Percentiles rank a stretch among this genome's conserved stretches.
Conservation (phyloP, 2,329 filamentous ascomycete genomes). For the Aspergillus thermomutatus region DNA sequence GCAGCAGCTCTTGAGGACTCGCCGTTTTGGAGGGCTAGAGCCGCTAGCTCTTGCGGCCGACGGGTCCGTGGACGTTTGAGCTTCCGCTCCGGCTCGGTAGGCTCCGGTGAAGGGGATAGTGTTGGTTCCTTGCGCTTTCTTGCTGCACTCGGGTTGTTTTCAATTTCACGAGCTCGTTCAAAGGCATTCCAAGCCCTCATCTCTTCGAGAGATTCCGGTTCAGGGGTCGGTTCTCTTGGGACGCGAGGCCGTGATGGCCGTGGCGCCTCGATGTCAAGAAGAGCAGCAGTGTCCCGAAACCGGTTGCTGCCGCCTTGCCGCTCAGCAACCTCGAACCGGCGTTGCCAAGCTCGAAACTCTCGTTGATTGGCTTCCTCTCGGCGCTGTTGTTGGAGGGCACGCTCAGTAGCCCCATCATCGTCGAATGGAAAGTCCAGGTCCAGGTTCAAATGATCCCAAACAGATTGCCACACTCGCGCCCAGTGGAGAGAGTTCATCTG, state of each 20-base stretch:
- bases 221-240: constrained; percentile 44
- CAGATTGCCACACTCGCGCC: constrained; percentile 83
- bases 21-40: constrained; percentile 42
- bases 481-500: constrained; percentile 54
- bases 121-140: constrained; percentile 55
- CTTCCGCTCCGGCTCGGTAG: constrained; percentile 71
- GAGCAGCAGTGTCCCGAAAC: constrained; percentile 65
- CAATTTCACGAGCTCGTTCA: constrained; percentile 73
- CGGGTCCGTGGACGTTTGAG: constrained; percentile 83
- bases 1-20: constrained; percentile 37
- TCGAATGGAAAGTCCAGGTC: constrained; percentile 85
- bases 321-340: constrained; percentile 76
- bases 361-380: constrained; percentile 51
- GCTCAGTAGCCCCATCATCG: constrained; percentile 60
- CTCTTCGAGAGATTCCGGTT: constrained; percentile 75
- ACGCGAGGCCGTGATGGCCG: constrained; percentile 40
- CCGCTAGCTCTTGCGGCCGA: constrained; percentile 55
- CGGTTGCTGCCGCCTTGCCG: constrained; percentile 71
- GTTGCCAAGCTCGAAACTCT: constrained; percentile 71
- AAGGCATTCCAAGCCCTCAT: constrained; percentile 85
- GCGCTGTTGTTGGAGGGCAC: constrained; percentile 54
- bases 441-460: constrained; percentile 73
- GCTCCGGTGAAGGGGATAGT: constrained; percentile 72
- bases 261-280: constrained; percentile 51
- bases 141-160: constrained; percentile 48